These are phyloP conservation scores for Debaryomyces udenii DNA, from an alignment of 1,139 yeast genomes.

Conservation along the genomic window DNA sequence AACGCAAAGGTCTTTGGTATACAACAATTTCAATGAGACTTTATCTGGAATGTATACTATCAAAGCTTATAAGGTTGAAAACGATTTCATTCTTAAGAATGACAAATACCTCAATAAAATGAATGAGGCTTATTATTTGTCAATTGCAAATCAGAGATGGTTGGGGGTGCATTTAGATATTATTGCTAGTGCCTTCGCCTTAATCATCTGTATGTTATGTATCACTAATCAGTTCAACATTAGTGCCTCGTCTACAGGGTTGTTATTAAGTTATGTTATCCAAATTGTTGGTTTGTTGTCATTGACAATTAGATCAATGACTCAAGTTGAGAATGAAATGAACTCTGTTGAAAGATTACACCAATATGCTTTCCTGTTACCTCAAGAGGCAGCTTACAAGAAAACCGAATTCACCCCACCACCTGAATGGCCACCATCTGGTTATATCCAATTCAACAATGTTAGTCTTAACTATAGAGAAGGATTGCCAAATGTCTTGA, in stretches of 20 bases:
- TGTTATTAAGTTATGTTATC: constrained; percentile 45
- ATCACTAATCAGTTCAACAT: constrained; percentile 44
- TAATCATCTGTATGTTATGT: constrained; percentile 44
- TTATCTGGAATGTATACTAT: constrained; percentile 50
- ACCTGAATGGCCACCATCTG: constrained; percentile 79
- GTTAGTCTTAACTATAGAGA: constrained; percentile 85
- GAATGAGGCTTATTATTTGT: constrained; percentile 48
- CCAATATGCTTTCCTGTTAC: constrained; percentile 50
- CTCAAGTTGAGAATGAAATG: constrained; percentile 52
- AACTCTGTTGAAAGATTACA: constrained; percentile 50
- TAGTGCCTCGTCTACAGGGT: constrained; percentile 48
- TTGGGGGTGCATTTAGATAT: constrained; percentile 45
- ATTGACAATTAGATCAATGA: constrained; percentile 45
- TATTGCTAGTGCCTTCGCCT: constrained; percentile 41
- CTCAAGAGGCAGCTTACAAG: constrained; percentile 73
- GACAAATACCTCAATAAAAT: constrained; percentile 39
- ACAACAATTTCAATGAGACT: constrained; percentile 49
- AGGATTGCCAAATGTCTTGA: constrained; percentile 83
- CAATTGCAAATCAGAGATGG: constrained; percentile 51
- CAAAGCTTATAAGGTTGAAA: constrained; percentile 38
- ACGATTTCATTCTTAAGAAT: constrained; percentile 36
- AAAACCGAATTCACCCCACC: constrained; percentile 71
- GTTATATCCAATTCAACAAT: constrained; percentile 73
- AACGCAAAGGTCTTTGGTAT: constrained; percentile 47
- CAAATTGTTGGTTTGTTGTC: constrained; percentile 49